These are phyloP conservation scores for Jacaranda copaia DNA, from an alignment of 257 asterid species.

Conservation along the genomic window DNA sequence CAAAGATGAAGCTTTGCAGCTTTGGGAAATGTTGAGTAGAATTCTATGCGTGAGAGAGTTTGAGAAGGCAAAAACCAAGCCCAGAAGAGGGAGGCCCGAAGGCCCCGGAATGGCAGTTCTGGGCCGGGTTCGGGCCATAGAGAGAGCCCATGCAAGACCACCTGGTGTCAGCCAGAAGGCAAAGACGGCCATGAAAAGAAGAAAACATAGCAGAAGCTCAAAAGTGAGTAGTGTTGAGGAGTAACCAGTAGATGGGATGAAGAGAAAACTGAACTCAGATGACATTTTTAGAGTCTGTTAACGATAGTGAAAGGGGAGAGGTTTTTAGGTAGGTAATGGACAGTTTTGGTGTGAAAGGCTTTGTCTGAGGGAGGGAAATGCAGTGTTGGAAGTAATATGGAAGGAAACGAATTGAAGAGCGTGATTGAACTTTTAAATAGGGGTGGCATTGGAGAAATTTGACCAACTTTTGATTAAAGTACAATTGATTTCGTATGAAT, in stretches of 20 bases:
- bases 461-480: no score
- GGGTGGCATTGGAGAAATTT: neutral
- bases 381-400: neutral
- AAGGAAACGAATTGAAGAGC: conserved; percentile 25
- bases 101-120: conserved; percentile 68
- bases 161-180: conserved; percentile 80
- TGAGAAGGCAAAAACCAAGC: conserved; percentile 57
- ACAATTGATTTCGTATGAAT: no score
- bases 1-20: conserved; percentile 44
- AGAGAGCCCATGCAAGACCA: conserved; percentile 85
- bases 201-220: conserved; percentile 44
- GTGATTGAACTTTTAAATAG: conserved; percentile 30
- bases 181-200: conserved; percentile 49
- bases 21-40: conserved; percentile 41
- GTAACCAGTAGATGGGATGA: conserved; percentile 42
- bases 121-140: conserved; percentile 43
- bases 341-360: conserved; percentile 13
- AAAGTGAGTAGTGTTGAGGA: conserved; percentile 34
- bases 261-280: conserved; percentile 43
- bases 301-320: neutral
- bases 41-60: conserved; percentile 60
- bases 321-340: conserved; percentile 7
- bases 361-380: neutral
- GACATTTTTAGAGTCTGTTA: conserved; percentile 46
- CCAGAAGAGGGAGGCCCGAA: conserved; percentile 74